Evolutionary conservation across 164 flowering plant genomes (phyloP).

Genomic region (Nelumbo lutea): DNA sequence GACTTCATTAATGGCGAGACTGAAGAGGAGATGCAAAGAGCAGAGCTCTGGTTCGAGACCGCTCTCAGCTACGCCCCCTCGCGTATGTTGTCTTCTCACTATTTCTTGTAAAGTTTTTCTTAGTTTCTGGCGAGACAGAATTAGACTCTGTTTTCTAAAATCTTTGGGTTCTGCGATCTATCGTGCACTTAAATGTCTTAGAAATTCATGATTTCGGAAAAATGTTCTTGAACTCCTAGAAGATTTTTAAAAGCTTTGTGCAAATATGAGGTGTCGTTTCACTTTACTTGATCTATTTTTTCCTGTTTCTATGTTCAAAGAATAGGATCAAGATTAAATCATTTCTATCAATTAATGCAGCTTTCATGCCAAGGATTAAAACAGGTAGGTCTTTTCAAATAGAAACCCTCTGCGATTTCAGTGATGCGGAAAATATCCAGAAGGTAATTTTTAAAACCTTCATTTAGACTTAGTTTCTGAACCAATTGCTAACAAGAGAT

Average conservation of each 20-base stretch:
- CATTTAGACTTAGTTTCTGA: not conserved
- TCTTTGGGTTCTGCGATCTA: not conserved
- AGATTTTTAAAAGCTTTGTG: too few species aligned
- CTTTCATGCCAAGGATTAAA: slow-evolving; percentile 78
- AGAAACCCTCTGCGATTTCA: slow-evolving; percentile 62
- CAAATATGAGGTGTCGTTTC: too few species aligned
- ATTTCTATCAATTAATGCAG: slow-evolving; percentile 33
- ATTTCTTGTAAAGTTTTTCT: not conserved
- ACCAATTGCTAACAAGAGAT: too few species aligned
- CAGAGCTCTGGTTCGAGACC: slow-evolving; percentile 80
- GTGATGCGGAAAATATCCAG: slow-evolving; percentile 40
- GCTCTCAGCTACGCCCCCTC: slow-evolving; percentile 76
- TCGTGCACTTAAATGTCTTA: not conserved
- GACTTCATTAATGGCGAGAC: slow-evolving; percentile 69
- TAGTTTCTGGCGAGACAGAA: not conserved
- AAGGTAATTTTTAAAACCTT: slow-evolving; percentile 30
- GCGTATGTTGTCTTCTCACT: slow-evolving; percentile 39
- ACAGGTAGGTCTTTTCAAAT: slow-evolving; percentile 47
- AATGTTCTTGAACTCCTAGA: too few species aligned
- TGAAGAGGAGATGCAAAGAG: slow-evolving; percentile 47
- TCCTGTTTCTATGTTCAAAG: not conserved
- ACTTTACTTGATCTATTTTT: not conserved
- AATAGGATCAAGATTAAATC: not conserved
- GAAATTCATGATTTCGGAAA: too few species aligned
- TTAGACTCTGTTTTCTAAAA: not conserved